Evolutionary conservation across 2,329 filamentous ascomycete species (phyloP).

Genomic region (Ilyonectria robusta): DNA sequence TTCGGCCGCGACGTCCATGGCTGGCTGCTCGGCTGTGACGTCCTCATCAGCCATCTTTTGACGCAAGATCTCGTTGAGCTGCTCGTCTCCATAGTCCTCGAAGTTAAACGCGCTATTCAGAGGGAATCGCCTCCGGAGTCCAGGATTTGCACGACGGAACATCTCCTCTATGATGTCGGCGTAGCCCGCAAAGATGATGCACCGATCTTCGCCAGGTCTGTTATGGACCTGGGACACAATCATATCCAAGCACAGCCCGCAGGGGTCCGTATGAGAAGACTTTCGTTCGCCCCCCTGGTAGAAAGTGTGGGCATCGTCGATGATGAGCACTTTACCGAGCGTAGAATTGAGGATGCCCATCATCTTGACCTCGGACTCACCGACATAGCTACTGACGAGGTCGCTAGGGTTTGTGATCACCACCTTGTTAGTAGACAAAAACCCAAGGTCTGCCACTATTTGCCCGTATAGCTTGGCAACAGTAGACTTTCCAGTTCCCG

Average conservation of each 20-base stretch:
- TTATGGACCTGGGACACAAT: slow-evolving; percentile 82
- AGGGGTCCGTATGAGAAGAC: slow-evolving; percentile 63
- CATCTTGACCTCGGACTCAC: neutral
- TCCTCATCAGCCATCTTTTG: slow-evolving; percentile 62
- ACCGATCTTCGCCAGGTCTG: slow-evolving; percentile 78
- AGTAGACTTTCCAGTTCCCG: slow-evolving; percentile 80
- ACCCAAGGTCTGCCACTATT: slow-evolving; percentile 74
- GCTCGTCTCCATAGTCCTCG: slow-evolving; percentile 74
- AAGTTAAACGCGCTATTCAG: slow-evolving; percentile 72
- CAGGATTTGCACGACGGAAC: slow-evolving; percentile 82
- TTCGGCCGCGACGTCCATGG: slow-evolving; percentile 68
- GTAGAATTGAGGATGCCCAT: neutral
- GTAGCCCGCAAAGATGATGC: slow-evolving; percentile 80
- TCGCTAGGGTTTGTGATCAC: neutral
- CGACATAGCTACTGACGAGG: neutral
- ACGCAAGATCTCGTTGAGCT: slow-evolving; percentile 72
- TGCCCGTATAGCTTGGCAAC: slow-evolving; percentile 78
- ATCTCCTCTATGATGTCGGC: slow-evolving; percentile 78
- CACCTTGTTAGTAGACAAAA: slow-evolving; percentile 54
- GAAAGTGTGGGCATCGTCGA: slow-evolving; percentile 81
- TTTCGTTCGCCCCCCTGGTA: neutral
- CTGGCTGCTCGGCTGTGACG: slow-evolving; percentile 66
- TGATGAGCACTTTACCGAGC: slow-evolving; percentile 79
- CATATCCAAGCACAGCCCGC: slow-evolving; percentile 65
- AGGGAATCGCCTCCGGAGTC: slow-evolving; percentile 76